These are phyloP conservation scores for Platanthera guangdongensis DNA, from an alignment of 106 monocot genomes.

Conservation along the genomic window DNA sequence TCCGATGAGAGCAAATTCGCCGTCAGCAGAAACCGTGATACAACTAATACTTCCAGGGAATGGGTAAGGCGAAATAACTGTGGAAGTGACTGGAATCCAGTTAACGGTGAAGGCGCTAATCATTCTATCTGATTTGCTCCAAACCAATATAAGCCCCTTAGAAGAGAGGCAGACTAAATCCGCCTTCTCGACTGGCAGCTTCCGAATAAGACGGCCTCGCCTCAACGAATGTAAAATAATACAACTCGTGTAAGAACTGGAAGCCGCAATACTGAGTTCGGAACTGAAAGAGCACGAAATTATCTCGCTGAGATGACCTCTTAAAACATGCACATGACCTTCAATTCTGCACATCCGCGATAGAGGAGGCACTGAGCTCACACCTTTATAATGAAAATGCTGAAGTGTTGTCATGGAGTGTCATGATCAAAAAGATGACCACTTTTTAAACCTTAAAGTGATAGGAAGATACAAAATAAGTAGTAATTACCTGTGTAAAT, in stretches of 20 bases:
- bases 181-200: conserved; percentile 43
- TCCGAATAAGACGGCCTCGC: conserved; percentile 66
- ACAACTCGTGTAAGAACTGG: conserved; percentile 50
- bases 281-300: conserved; percentile 67
- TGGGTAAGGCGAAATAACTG: conserved; percentile 38
- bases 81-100: conserved; percentile 53
- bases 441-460: too few relatives aligned
- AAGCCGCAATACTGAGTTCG: conserved; percentile 66
- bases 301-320: conserved; percentile 90
- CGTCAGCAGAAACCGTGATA: conserved; percentile 72
- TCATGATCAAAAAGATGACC: too few relatives aligned
- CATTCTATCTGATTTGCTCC: conserved; percentile 52
- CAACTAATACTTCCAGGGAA: conserved; percentile 65
- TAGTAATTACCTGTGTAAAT: too few relatives aligned
- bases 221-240: conserved; percentile 80
- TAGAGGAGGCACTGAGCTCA: too few relatives aligned
- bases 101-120: conserved; percentile 75
- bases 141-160: conserved; percentile 66
- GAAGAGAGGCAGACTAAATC: conserved; percentile 59
- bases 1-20: conserved; percentile 60
- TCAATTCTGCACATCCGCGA: conserved; percentile 54
- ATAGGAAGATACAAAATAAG: too few relatives aligned
- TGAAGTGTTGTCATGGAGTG: too few relatives aligned
- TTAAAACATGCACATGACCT: conserved; percentile 81
- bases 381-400: too few relatives aligned